Evolutionary conservation across 2,329 filamentous ascomycete genomes (phyloP).

Genomic region (Talaromyces sp.): DNA sequence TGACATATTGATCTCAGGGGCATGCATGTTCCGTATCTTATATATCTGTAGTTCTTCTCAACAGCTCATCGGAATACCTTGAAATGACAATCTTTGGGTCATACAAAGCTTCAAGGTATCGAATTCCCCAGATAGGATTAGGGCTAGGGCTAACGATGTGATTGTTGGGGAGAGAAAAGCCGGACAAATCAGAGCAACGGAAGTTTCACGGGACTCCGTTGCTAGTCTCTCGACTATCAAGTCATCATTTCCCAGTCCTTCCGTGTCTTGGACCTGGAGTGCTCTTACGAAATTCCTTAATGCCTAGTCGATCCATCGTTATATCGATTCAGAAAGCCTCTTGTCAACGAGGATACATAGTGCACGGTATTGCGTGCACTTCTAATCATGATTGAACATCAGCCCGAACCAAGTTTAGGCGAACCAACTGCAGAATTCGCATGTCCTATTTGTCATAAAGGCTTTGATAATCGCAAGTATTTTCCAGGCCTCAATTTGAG

Average conservation of each 20-base stretch:
- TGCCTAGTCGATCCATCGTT: neutral
- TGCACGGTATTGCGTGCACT: neutral
- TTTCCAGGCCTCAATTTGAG: neutral
- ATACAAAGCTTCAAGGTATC: neutral
- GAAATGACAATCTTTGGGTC: neutral
- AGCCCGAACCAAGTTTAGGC: neutral
- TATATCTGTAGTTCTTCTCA: neutral
- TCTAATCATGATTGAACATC: neutral
- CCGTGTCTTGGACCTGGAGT: neutral
- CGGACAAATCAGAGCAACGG: neutral
- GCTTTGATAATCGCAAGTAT: conserved; percentile 1
- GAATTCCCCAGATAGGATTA: neutral
- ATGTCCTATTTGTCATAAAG: conserved; percentile 9
- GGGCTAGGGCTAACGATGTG: neutral
- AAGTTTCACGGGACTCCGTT: conserved; percentile 2
- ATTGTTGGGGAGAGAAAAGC: neutral
- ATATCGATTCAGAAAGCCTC: neutral
- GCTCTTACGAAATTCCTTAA: neutral
- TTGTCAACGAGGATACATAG: neutral
- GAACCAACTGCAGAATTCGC: neutral
- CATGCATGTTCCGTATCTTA: neutral
- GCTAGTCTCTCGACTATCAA: neutral
- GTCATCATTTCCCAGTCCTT: neutral
- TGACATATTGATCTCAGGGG: neutral
- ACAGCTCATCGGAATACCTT: neutral